Percentiles rank a stretch among this genome's conserved stretches.
Evolutionary conservation across 108 stramenopile genomes (phyloP).

Genomic region (Nitzschia sp.): DNA sequence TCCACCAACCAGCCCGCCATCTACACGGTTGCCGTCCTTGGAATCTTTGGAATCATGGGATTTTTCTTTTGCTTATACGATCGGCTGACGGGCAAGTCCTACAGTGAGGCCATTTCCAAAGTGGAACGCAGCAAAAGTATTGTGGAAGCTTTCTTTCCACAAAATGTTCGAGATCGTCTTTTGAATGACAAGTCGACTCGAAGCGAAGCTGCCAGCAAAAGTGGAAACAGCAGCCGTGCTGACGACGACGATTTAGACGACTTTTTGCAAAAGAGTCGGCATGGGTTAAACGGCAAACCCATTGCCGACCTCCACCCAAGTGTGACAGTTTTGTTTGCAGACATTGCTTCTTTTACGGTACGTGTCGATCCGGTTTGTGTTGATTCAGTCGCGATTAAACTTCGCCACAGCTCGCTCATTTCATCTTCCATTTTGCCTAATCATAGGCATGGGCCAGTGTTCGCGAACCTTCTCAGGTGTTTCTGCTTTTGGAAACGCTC

Average conservation of each 20-base stretch:
- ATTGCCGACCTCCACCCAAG: constrained; percentile 22
- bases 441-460: constrained; percentile 22
- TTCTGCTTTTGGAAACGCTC: constrained; percentile 12
- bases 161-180: constrained; percentile 12
- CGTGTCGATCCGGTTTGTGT: background rate
- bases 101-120: background rate
- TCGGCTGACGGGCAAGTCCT: background rate
- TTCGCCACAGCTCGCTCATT: too few relatives aligned
- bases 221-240: background rate
- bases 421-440: background rate
- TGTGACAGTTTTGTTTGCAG: constrained; percentile 21
- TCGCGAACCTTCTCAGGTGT: constrained; percentile 27
- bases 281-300: background rate
- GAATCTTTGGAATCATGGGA: constrained; percentile 2
- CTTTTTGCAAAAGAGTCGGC: constrained; percentile 1
- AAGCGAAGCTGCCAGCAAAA: constrained; percentile 6
- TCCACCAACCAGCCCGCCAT: constrained; percentile 4
- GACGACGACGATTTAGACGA: background rate
- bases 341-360: constrained; percentile 19
- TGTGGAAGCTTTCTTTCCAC: constrained; percentile 10
- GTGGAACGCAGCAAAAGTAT: constrained; percentile 13
- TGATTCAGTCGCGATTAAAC: too few relatives aligned
- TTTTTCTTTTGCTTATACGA: constrained; percentile 14
- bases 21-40: background rate
- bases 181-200: background rate